A percentile compares a stretch with the other conserved stretches of the same genome.
These are phyloP conservation scores for Lactarius tabidus DNA, from an alignment of 768 basidiomycete species.

Conservation along the genomic window DNA sequence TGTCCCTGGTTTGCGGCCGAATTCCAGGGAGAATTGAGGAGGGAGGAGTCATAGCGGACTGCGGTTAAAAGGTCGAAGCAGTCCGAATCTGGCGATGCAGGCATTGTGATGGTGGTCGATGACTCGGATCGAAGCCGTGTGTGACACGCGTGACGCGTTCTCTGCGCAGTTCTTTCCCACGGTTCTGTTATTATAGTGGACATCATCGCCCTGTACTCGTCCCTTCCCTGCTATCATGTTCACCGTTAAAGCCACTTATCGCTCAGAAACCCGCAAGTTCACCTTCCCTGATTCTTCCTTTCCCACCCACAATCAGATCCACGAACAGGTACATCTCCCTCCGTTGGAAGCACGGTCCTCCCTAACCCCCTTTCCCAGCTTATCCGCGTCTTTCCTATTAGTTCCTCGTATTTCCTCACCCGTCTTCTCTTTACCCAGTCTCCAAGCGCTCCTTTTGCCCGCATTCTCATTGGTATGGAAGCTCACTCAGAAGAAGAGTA, in stretches of 20 bases:
- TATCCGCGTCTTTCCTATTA: constrained; percentile 63
- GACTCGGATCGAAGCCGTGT: not conserved
- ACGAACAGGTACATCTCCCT: constrained; percentile 47
- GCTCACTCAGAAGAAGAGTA: constrained; percentile 60
- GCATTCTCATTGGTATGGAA: constrained; percentile 60
- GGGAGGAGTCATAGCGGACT: constrained; percentile 52
- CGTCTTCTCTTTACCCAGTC: constrained; percentile 64
- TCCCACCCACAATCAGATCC: constrained; percentile 59
- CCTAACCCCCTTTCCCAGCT: constrained; percentile 42
- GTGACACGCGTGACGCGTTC: not conserved
- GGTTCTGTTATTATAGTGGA: not conserved
- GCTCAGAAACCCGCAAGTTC: constrained; percentile 63
- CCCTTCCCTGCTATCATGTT: constrained; percentile 49
- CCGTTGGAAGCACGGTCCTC: constrained; percentile 5
- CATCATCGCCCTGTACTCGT: constrained; percentile 25
- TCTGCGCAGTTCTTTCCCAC: not conserved
- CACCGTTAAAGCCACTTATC: constrained; percentile 76
- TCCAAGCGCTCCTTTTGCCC: constrained; percentile 46
- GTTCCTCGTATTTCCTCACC: constrained; percentile 56
- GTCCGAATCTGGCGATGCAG: not conserved
- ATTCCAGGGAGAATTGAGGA: constrained; percentile 54
- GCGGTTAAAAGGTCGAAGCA: constrained; percentile 45
- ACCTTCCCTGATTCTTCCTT: constrained; percentile 53
- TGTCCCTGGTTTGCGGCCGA: constrained; percentile 41
- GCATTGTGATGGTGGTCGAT: not conserved